Base-by-base conservation (phyloP, 2,329 filamentous ascomycete genomes). In the Aspergillus fijiensis region DNA sequence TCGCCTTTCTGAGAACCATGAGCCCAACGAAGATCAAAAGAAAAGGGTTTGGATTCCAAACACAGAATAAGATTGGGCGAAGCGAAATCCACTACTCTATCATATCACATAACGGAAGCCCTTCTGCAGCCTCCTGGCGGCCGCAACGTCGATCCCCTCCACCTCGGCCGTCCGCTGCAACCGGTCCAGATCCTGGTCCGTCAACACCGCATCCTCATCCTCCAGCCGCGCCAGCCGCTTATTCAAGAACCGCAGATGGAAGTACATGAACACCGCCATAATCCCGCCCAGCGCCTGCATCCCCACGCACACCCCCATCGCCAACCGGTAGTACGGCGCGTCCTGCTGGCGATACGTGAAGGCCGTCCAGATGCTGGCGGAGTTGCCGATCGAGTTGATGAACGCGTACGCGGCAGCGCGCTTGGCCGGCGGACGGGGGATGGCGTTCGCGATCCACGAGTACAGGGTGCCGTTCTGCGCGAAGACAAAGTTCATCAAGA, bases 401-500 rank as follows among this genome's bases (percentile, higher is more conserved):
- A 84, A 80, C 1, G 83, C 83, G 51, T 82, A 79, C 0, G 83
- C 81, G 0, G 81, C 82, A 1, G 82, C 82, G 48, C 82, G 80
- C 69, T 85, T 85, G 1, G 82, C 83, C 0, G 82, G 81, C 0
- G 83, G 82, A 0, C 82, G 79, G 0, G 82, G 79, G 31, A 85
- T 78, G 2, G 79, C 77, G 39, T 77, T 79, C 1, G 79, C 79
- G 54, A 84, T 82, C 83, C 82, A 84, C 4, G 77, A 75, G 61
- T 75, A 80, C 12, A 76, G 61, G 4, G 81, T 83, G 35, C 80
- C 80, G 72, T 84, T 83, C 70, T 82, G 81, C 16, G 81, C 78
- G 64, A 85, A 85, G 59, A 85, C 78, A 64, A 85, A 84, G 63
- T 80, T 79, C 76, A 85, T 81, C 29, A 85, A 74, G 76, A 85